A percentile compares a stretch with the other conserved stretches of the same genome.
These are phyloP conservation scores for Thielaviopsis musarum DNA, from an alignment of 2,329 filamentous ascomycete genomes.

Conservation along the genomic window DNA sequence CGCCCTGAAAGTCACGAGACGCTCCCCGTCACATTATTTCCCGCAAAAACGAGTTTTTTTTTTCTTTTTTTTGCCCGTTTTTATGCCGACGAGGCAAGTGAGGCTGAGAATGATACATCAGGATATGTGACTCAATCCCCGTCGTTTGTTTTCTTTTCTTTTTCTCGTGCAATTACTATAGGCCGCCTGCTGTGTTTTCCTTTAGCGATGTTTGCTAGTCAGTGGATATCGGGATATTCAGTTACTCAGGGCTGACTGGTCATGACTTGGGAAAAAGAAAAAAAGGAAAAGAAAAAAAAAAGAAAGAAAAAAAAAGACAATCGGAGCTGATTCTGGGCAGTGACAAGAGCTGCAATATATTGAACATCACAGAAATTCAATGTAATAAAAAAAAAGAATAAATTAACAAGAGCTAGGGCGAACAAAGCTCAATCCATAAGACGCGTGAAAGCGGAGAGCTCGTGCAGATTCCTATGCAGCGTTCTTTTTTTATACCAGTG, in stretches of 20 bases:
- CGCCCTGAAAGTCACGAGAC: no score
- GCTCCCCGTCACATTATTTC: no score
- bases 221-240: no score
- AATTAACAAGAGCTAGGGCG: no score
- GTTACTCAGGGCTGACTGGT: neutral
- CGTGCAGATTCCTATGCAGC: neutral
- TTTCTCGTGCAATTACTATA: no score
- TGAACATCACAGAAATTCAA: no score
- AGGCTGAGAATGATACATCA: neutral
- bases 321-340: no score
- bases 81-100: neutral
- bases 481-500: neutral
- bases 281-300: neutral
- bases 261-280: neutral
- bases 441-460: neutral
- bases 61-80: neutral
- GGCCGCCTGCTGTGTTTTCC: no score
- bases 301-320: neutral
- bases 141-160: neutral
- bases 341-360: no score
- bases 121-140: neutral
- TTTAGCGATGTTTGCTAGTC: no score
- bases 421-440: no score
- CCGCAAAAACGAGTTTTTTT: neutral
- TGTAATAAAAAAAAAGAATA: no score